phyloP scores from a whole-genome alignment of 345 rosid species.

The Populus pruinosa region DNA sequence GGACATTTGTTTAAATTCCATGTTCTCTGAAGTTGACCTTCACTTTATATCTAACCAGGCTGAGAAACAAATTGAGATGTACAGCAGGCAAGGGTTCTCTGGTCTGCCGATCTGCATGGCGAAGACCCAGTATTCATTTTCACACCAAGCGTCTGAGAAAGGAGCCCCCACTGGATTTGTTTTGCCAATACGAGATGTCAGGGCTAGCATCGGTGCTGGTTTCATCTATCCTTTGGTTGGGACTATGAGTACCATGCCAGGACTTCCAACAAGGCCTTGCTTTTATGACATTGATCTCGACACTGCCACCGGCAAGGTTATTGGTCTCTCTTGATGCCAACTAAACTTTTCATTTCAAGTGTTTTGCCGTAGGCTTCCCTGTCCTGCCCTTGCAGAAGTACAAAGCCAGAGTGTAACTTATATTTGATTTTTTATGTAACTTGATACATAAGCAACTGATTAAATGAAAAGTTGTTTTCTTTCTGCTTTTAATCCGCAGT shows the following conservation, averaged over 20 bases:
- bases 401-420: neutral
- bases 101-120: constrained; percentile 98
- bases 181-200: constrained; percentile 84
- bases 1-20: neutral
- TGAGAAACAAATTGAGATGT: constrained; percentile 95
- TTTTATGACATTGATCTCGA: constrained; percentile 88
- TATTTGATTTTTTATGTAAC: neutral
- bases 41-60: constrained; percentile 49
- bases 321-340: constrained; percentile 66
- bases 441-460: neutral
- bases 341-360: neutral
- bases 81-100: constrained; percentile 80
- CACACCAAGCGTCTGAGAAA: constrained; percentile 70
- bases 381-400: neutral
- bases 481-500: neutral
- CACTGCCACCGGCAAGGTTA: constrained; percentile 74
- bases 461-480: neutral
- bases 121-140: constrained; percentile 93
- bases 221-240: constrained; percentile 95
- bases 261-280: constrained; percentile 97
- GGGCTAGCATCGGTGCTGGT: constrained; percentile 97
- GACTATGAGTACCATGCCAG: constrained; percentile 98
- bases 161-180: constrained; percentile 86
- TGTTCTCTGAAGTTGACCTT: neutral
- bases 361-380: neutral